These are phyloP conservation scores for Eucalyptus curtisii DNA, from an alignment of 345 rosid species.

Conservation along the genomic window DNA sequence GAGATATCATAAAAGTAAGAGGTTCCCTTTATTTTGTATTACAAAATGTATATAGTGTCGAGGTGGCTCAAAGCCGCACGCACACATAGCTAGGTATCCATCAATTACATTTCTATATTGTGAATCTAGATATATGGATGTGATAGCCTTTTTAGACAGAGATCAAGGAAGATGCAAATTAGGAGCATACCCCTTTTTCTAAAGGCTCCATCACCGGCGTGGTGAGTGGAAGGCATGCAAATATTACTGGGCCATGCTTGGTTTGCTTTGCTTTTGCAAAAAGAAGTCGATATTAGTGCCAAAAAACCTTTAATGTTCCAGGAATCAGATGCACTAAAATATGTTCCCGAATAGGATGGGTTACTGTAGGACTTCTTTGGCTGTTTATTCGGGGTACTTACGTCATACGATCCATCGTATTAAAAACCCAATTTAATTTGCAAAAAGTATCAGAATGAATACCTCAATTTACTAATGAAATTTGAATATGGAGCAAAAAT, in stretches of 20 bases:
- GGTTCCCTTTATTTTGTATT: not conserved
- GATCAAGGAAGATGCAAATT: not conserved
- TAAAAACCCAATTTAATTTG: not conserved
- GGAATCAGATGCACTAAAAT: not conserved
- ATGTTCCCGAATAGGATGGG: not conserved
- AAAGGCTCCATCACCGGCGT: slow-evolving; percentile 4
- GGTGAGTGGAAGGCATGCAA: slow-evolving; percentile 11
- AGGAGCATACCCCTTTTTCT: not conserved
- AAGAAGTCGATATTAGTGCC: not conserved
- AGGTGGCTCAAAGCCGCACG: not conserved
- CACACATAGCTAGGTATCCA: not conserved
- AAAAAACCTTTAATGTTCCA: not conserved
- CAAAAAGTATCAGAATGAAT: not conserved
- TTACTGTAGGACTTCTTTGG: not conserved
- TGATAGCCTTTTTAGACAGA: not conserved
- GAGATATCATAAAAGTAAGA: not conserved
- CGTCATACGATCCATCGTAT: not conserved
- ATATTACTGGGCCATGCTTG: slow-evolving; percentile 19
- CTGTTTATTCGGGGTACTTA: not conserved
- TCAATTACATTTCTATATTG: not conserved
- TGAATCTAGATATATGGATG: not conserved
- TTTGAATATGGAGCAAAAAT: not conserved
- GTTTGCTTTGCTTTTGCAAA: not conserved
- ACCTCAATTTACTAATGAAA: not conserved
- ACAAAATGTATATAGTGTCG: not conserved